These are phyloP conservation scores for Chaetomium strumarium DNA, from an alignment of 2,329 filamentous ascomycete genomes.

Conservation along the genomic window DNA sequence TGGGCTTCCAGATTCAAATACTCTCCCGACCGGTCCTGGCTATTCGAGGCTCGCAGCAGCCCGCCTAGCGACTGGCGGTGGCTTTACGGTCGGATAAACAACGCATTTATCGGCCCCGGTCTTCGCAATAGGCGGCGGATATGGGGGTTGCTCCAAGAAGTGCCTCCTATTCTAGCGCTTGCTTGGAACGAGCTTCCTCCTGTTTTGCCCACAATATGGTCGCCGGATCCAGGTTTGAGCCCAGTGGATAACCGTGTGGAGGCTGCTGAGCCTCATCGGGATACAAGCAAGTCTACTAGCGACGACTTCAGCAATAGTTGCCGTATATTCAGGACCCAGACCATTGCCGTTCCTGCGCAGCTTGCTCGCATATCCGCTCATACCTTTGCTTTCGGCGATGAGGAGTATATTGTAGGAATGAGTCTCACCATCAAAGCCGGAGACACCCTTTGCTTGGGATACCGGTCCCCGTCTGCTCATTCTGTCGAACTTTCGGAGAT, in stretches of 20 bases:
- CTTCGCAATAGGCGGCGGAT: conserved; percentile 5
- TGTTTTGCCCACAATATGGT: neutral
- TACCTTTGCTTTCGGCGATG: neutral
- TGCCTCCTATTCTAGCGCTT: neutral
- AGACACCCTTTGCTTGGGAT: conserved; percentile 1
- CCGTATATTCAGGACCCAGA: neutral
- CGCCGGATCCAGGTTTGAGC: neutral
- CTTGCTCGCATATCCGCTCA: neutral
- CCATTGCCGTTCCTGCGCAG: neutral
- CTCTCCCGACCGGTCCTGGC: neutral
- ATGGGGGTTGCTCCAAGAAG: neutral
- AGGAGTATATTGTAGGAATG: neutral
- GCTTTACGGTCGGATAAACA: conserved; percentile 1
- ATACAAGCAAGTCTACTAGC: neutral
- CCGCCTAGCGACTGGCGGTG: conserved; percentile 1
- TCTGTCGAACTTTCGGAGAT: neutral
- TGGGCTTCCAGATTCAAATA: neutral
- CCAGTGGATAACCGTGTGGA: neutral
- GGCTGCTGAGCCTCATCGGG: neutral
- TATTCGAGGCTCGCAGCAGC: neutral
- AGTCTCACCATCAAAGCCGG: neutral
- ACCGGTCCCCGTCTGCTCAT: neutral
- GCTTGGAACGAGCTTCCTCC: conserved; percentile 2
- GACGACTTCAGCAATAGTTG: neutral
- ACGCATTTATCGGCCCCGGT: neutral